These are phyloP conservation scores for Rhytidiadelphus loreus DNA, from an alignment of 225 moss, liverwort and hornwort species.

Conservation along the genomic window DNA sequence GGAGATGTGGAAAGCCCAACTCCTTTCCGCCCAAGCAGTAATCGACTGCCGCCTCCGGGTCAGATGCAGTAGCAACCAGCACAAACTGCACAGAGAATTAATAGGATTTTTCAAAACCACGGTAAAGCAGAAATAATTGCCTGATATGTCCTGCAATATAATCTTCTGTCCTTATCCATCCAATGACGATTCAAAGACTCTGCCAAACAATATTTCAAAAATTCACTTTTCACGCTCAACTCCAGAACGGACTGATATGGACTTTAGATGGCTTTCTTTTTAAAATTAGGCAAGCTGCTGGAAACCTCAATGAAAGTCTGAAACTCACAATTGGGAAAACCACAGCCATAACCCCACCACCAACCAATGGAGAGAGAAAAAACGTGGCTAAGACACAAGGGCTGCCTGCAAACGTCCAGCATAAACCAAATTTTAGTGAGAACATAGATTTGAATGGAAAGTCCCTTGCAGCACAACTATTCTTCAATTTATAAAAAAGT, in stretches of 20 bases:
- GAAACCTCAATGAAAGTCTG: neutral
- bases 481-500: neutral
- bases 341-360: conserved; percentile 96
- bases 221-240: neutral
- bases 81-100: conserved; percentile 62
- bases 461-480: neutral
- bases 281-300: neutral
- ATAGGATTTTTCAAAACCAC: neutral
- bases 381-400: conserved; percentile 95
- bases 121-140: neutral
- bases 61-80: conserved; percentile 85
- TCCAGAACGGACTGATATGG: neutral
- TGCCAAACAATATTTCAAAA: neutral
- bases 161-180: neutral
- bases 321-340: conserved; percentile 83
- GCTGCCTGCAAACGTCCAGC: conserved; percentile 63
- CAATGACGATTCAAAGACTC: neutral
- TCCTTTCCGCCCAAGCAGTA: conserved; percentile 25
- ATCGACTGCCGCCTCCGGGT: conserved; percentile 62
- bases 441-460: neutral
- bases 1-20: conserved; percentile 45
- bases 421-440: neutral
- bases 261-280: neutral
- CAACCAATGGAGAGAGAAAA: conserved; percentile 80
- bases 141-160: neutral